Evolutionary conservation across 495 filamentous ascomycete species (phyloP), one percentile per base, ranked within the genome.

Genomic region (Aspergillus wentii): DNA sequence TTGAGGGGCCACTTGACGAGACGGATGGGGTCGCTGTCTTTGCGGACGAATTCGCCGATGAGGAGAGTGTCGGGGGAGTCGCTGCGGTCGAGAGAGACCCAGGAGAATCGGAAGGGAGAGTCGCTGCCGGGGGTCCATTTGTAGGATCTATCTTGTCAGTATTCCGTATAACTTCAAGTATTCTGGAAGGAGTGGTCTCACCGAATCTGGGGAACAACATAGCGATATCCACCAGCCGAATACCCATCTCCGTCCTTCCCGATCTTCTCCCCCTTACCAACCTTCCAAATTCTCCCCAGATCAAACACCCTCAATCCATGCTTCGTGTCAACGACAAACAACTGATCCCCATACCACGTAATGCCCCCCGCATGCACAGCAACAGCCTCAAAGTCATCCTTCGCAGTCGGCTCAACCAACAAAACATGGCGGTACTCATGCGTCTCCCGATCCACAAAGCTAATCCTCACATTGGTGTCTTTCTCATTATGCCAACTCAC

Each of bases 341-440:
- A 16, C 21, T 44, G 21, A 19, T 54, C 46, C 5, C 59, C 58
- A 40, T 62, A 64, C 58, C 60, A 64, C 35, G 45, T 44, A 14
- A 64, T 54, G 1, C 60, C 60, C 2, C 60, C 60, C 0, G 59
- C 58, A 40, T 64, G 60, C 6, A 59, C 35, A 8, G 18, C 23
- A 17, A 62, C 51, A 8, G 56, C 13, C 23, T 43, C 38, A 33
- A 64, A 64, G 30, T 54, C 47, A 25, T 56, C 48, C 18, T 51
- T 41, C 6, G 42, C 53, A 30, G 32, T 59, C 2, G 60, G 60
- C 18, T 56, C 33, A 8, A 64, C 58, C 1, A 69, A 48, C n/a
- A 66, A 39, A 1, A 58, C 64, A 51, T 69, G 62, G 3, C 65
- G 55, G 41, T 69, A 69, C 33, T 55, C 51, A 20, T 51, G 35